Evolutionary conservation across 345 rosid species (phyloP), one percentile per base, ranked within the genome.

Genomic region (Arabidopsis arenosa): DNA sequence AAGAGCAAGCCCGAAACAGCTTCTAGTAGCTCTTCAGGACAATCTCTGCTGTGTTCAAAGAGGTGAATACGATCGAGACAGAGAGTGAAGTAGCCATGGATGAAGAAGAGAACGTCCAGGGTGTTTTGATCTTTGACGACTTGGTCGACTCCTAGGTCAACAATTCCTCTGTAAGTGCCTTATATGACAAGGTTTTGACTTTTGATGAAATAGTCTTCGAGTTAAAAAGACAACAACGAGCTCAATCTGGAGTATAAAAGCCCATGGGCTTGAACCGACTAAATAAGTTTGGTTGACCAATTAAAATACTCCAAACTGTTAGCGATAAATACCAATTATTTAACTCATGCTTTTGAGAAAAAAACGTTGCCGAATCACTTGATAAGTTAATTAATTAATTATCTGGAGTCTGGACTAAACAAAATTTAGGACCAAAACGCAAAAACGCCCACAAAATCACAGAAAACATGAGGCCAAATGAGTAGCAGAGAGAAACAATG

Each of bases 21-120:
- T 84, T 92, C 99, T 37, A 79, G 76, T 75, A 92, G 76, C 79
- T 95, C 99, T 26, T 83, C 85, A 26, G 97, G 98, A 30, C 99
- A 95, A 12, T 30, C 89, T 72, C 97, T 87, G 53, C 86, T 80
- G 37, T 77, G 85, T 76, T 94, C 85, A 21, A 94, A 73, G 59
- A 88, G 92, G 66, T 81, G 85, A 65, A 89, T 55, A 69, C 91
- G 80, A 72, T 90, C 98, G 18, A 79, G 33, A 81, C 92, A 32
- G 30, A 92, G 84, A 82, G 86, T 81, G 73, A 84, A 86, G 69
- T 86, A 89, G 44, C 86, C 81, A 60, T 94, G 94, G 73, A 89
- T 68, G 85, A 90, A 81, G 66, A 58, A 68, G 75, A 81, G 87
- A 26, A 80, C 96, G 63, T 90, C 96, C 56, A 92, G 67, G 82